Base-by-base conservation (phyloP, 495 filamentous ascomycete species). In the Chaetomium tenue region DNA sequence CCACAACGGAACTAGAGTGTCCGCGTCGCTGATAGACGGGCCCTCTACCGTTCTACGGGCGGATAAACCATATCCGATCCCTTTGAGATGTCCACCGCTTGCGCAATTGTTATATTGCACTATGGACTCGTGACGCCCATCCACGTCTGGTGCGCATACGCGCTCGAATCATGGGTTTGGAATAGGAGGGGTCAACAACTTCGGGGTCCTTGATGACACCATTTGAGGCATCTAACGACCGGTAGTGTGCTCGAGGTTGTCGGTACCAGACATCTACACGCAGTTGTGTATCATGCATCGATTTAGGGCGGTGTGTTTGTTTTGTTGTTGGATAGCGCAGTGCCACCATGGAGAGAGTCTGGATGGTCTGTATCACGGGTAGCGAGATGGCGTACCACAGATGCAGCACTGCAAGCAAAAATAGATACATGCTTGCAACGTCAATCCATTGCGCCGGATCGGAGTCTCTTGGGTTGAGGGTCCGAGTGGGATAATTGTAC, bases 11-110 rank as follows among this genome's bases (percentile, higher is more conserved):
- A 30, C 26, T 15, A 12, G 18, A 15, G 28, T 30, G 53, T 56
- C 53, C 28, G 52, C 52, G 52, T 23, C 51, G 51, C 51, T 51
- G 40, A 44, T 18, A 18, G 40, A 44, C 40, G 40, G 40, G 18
- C 1, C 33, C 3, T 37, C 33, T 7, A 5, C 33, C 33, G 5
- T 37, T 12, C 5, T 51, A n/a, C 26, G 30, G 52, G n/a, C 51
- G 52, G 52, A 55, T 54, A 55, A 37, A 55, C 26, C 28, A 6
- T 5, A 28, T n/a, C 52, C 52, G 52, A 55, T 16, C 26, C 51
- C 5, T 18, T 28, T 11, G 23, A 6, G 2, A 28, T 20, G 51
- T 28, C 15, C 15, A 56, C 33, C 33, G 9, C 33, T 7, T 13
- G 16, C 12, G 44, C 44, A 47, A 47, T 9, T n/a, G 44, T 37